phyloP scores from a whole-genome alignment of 176 grass and related monocot species.

The maize (Zea mays) region DNA sequence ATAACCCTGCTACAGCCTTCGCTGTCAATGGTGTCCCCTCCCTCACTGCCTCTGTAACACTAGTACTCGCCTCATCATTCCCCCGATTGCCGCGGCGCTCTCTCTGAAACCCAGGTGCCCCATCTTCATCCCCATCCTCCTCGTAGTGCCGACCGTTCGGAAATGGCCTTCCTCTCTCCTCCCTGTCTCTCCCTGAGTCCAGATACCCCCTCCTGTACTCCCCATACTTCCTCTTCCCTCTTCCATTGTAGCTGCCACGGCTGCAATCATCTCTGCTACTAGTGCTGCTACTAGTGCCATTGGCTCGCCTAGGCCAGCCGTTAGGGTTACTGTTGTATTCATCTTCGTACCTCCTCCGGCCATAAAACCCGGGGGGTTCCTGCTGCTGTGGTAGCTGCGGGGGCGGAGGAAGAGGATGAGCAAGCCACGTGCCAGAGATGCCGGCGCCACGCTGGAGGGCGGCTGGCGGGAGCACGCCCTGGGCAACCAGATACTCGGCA shows the following conservation, averaged over 20 bases:
- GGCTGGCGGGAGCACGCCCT: constrained; percentile 66
- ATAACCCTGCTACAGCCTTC: constrained; percentile 46
- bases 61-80: constrained; percentile 59
- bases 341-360: constrained; percentile 62
- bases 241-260: constrained; percentile 48
- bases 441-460: constrained; percentile 48
- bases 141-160: constrained; percentile 56
- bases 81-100: constrained; percentile 34
- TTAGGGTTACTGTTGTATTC: constrained; percentile 39
- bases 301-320: constrained; percentile 24
- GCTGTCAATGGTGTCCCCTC: constrained; percentile 43
- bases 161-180: constrained; percentile 43
- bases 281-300: constrained; percentile 12
- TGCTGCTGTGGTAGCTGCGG: not conserved
- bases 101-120: constrained; percentile 57
- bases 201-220: constrained; percentile 54
- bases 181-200: constrained; percentile 56
- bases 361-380: constrained; percentile 33
- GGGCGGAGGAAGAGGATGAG: constrained; percentile 21
- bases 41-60: constrained; percentile 41
- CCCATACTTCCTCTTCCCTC: constrained; percentile 63
- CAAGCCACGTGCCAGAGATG: constrained; percentile 26
- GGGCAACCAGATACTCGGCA: constrained; percentile 78
- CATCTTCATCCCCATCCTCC: constrained; percentile 64
- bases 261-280: constrained; percentile 49